Percentiles rank a stretch among this genome's conserved stretches.
These are phyloP conservation scores for Arthrobotrys conoides DNA, from an alignment of 2,329 filamentous ascomycete genomes.

Conservation along the genomic window DNA sequence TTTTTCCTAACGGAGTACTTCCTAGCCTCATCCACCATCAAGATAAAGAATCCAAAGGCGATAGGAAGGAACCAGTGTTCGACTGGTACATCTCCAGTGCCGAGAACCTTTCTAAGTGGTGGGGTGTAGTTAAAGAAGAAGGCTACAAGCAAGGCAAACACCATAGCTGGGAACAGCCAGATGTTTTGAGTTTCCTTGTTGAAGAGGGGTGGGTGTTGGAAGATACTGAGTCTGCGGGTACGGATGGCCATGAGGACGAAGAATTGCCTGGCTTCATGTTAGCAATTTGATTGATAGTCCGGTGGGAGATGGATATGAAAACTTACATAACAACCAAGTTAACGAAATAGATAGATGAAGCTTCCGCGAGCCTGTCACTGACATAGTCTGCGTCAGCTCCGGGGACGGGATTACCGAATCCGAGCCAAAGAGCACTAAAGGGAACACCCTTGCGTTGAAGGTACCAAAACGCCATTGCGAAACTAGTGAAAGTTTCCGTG, in stretches of 20 bases:
- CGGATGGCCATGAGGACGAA: slow-evolving; percentile 74
- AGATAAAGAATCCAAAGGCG: slow-evolving; percentile 76
- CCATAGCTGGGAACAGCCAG: slow-evolving; percentile 78
- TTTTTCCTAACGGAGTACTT: slow-evolving; percentile 76
- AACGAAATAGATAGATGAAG: slow-evolving; percentile 83
- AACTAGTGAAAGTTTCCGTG: slow-evolving; percentile 74
- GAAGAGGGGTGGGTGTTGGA: slow-evolving; percentile 79
- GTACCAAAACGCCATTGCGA: slow-evolving; percentile 79
- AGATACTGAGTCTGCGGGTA: slow-evolving; percentile 76
- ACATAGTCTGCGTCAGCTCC: slow-evolving; percentile 72
- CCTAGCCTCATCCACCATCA: slow-evolving; percentile 77
- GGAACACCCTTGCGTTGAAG: slow-evolving; percentile 75
- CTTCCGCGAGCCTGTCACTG: slow-evolving; percentile 73
- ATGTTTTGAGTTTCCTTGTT: slow-evolving; percentile 77
- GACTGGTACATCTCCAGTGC: slow-evolving; percentile 76
- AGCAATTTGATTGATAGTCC: slow-evolving; percentile 61
- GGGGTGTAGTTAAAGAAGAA: slow-evolving; percentile 79
- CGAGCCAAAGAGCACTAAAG: slow-evolving; percentile 78
- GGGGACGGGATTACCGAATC: slow-evolving; percentile 72
- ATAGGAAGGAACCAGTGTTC: slow-evolving; percentile 84
- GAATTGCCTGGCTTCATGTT: slow-evolving; percentile 66
- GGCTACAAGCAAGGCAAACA: slow-evolving; percentile 78
- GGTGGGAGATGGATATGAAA: background rate
- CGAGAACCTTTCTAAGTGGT: slow-evolving; percentile 74
- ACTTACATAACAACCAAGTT: slow-evolving; percentile 83